Base-by-base conservation (phyloP, 495 filamentous ascomycete species). In the Lepidopterella palustris region DNA sequence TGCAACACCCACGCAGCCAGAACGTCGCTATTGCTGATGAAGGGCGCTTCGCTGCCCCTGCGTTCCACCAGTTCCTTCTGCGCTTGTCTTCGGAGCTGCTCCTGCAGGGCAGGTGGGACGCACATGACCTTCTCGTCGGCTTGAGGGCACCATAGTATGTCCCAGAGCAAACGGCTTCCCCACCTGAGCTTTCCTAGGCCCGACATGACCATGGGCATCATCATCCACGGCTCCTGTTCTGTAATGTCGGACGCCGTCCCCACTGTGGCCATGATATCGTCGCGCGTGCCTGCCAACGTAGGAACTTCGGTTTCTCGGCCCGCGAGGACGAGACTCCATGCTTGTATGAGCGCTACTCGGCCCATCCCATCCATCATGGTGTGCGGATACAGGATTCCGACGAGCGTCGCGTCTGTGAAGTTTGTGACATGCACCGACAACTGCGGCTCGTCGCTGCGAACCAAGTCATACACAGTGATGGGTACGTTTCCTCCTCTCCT, bases 331-430 rank as follows among this genome's bases (percentile, higher is more conserved):
- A 68, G 61, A 29, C 54, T 60, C 76, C 77, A 79, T 3, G 65
- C 70, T 4, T 66, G 51, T 5, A 79, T 59, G 18, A 62, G 54
- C 5, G 54, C 54, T 20, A 52, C 45, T 32, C 57, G 68, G 11
- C 75, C 77, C 65, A 78, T 71, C 2, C 68, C 78, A 55, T 82
- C 80, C 60, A 74, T 76, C 10, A 79, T 53, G 1, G 74, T 69
- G 61, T 82, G 80, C n/a, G 75, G 74, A 69, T 71, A 80, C 10
- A 64, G 63, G 21, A 81, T 57, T 11, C 71, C 70, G 26, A 81
- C 69, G 27, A 81, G 61, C 0, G 79, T 82, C 10, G 74, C 72
- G 61, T 82, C 74, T 18, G 66, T 64, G 54, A 82, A 80, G 0
- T 72, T 73, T 6, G 76, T 72, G 28, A 81, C 67, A 53, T 80